Evolutionary conservation across 768 basidiomycete genomes (phyloP).

Genomic region (Lentinula guzmanii): DNA sequence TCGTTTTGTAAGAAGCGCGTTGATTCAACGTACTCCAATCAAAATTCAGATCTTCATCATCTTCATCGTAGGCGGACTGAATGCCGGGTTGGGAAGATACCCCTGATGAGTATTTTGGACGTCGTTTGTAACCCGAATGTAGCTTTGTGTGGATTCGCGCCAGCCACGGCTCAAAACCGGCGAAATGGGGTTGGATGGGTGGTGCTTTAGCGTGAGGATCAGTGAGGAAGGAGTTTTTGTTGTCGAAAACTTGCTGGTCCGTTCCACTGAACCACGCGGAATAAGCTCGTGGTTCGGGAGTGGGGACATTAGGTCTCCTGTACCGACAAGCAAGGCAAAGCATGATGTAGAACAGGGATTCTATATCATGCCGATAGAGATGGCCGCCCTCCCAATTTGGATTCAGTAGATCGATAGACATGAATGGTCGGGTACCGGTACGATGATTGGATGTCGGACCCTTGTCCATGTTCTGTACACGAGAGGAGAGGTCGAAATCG

Average conservation of each 20-base stretch:
- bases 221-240: neutral
- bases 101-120: too few species aligned
- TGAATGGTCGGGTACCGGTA: constrained; percentile 3
- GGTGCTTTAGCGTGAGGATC: neutral
- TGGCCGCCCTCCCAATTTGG: neutral
- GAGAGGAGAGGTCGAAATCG: constrained; percentile 9
- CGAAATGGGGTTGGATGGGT: neutral
- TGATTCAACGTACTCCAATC: too few species aligned
- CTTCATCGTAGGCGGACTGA: too few species aligned
- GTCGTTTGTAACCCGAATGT: too few species aligned
- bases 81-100: too few species aligned
- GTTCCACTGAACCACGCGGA: neutral
- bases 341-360: constrained; percentile 5
- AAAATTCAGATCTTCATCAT: too few species aligned
- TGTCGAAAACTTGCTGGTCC: too few species aligned
- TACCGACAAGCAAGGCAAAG: neutral
- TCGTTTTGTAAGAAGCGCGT: too few species aligned
- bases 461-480: neutral
- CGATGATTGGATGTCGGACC: neutral
- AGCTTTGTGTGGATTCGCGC: neutral
- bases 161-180: neutral
- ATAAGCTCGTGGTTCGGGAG: too few species aligned
- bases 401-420: neutral
- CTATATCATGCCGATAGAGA: constrained; percentile 6
- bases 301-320: too few species aligned